Evolutionary conservation across 2,329 filamentous ascomycete genomes (phyloP), one percentile per base, ranked within the genome.

Genomic region (Sporothrix globosa): DNA sequence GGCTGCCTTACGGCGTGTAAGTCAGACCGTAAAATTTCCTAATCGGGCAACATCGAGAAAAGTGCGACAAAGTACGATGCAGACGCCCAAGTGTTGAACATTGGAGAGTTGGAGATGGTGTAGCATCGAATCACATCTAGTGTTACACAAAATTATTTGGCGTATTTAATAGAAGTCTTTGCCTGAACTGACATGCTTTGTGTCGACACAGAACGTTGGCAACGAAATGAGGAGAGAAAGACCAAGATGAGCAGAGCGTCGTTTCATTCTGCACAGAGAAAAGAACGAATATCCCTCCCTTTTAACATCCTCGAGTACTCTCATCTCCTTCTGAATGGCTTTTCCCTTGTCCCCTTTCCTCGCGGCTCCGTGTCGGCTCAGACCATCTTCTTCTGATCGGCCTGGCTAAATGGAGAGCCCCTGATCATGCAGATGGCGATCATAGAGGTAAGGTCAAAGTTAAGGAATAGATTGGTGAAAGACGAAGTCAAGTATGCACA

Each of bases 1-100:
- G 60, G 60, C 60, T 50, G 60, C 60, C 41, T 27, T 48, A n/a
- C 46, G 52, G 61, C 66, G 67, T 68, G 67, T 68, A 68, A 68
- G 67, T 68, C 52, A 50, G 53, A 17, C 3, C 3, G 11, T 2
- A 4, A 44, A 68, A 50, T 60, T 68, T 68, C 67, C 67, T 68
- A 68, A 58, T 68, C 41, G 53, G 67, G 67, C 52, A 34, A 53
- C 63, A 17, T 41, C 24, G 34, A 17, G 54, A 39, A 6, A 7
- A 56, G 21, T 39, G 54, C 54, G 30, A 39, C 14, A 6, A n/a
- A 48, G 14, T 17, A 5, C 48, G n/a, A 50, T 1, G 6, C 34
- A 50, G 19, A n/a, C 14, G 41, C 10, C 10, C 11, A n/a, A 50
- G 17, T 50, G 9, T 3, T 50, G 48, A 10, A 21, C 9, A n/a